Percentiles rank a stretch among this genome's conserved stretches.
Evolutionary conservation across 78 protist genomes (phyloP).

Genomic region (Paratrimastix pyriformis): DNA sequence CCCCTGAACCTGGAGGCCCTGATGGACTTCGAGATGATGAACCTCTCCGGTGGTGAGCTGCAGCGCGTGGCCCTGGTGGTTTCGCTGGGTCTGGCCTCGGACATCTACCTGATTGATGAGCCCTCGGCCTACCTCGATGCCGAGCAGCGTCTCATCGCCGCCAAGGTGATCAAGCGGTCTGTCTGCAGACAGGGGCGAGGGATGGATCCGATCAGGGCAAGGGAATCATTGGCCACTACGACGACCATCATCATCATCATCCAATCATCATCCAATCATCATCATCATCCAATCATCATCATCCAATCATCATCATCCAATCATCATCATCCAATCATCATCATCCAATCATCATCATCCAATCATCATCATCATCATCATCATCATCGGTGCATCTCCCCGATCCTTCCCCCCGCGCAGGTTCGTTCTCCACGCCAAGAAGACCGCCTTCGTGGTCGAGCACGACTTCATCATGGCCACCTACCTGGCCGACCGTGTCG

Average conservation of each 20-base stretch:
- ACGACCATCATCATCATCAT: too few species aligned
- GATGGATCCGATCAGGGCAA: too few species aligned
- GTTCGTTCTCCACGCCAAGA: constrained; percentile 89
- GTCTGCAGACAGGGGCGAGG: too few species aligned
- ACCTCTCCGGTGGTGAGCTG: constrained; percentile 98
- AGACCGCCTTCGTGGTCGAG: constrained; percentile 97
- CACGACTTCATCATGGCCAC: constrained; percentile 99
- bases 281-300: too few species aligned
- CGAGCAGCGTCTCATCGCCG: constrained; percentile 94
- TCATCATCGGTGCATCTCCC: not conserved
- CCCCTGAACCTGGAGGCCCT: constrained; percentile 80
- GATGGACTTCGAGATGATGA: constrained; percentile 62
- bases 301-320: too few species aligned
- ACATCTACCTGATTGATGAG: constrained; percentile 97
- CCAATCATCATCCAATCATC: too few species aligned
- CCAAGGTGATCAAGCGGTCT: constrained; percentile 87
- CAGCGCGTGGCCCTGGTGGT: constrained; percentile 95
- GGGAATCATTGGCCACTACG: too few species aligned
- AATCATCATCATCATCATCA: too few species aligned
- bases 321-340: too few species aligned
- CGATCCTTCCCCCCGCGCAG: constrained; percentile 6
- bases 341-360: too few species aligned
- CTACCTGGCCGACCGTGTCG: constrained; percentile 95
- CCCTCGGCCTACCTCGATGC: constrained; percentile 98
- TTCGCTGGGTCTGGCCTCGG: constrained; percentile 93